Percentiles rank a stretch among this genome's conserved stretches.
Evolutionary conservation across 345 rosid species (phyloP).

Genomic region (Nephelium lappaceum): DNA sequence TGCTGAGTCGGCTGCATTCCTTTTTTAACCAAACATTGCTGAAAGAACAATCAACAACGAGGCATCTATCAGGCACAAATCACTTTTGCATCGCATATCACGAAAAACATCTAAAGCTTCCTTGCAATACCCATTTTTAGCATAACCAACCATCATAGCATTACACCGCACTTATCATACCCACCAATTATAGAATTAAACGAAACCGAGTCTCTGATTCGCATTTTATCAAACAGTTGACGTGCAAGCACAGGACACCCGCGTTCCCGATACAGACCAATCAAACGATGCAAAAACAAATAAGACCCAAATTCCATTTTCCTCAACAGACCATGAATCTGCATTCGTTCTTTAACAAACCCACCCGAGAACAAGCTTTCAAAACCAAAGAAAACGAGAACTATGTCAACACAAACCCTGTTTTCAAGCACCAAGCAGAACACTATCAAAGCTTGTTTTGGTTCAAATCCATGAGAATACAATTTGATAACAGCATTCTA

Average conservation of each 20-base stretch:
- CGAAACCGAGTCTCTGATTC: constrained; percentile 41
- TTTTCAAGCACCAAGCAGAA: constrained; percentile 42
- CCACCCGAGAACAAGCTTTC: constrained; percentile 50
- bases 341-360: constrained; percentile 45
- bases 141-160: constrained; percentile 50
- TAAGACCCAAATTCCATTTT: constrained; percentile 34
- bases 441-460: constrained; percentile 31
- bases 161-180: constrained; percentile 60
- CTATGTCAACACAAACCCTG: constrained; percentile 40
- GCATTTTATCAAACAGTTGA: constrained; percentile 42
- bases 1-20: too few species aligned
- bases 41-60: constrained; percentile 42
- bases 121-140: constrained; percentile 29
- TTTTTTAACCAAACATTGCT: too few species aligned
- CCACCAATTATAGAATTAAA: constrained; percentile 53
- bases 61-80: constrained; percentile 33
- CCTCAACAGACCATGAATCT: constrained; percentile 52
- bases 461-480: constrained; percentile 50
- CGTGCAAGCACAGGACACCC: constrained; percentile 28
- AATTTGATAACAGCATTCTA: constrained; percentile 56
- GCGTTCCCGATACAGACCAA: constrained; percentile 30
- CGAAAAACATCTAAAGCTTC: constrained; percentile 48
- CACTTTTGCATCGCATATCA: constrained; percentile 22
- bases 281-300: constrained; percentile 45
- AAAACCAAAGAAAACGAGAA: constrained; percentile 50